Base-by-base conservation (phyloP, 2,329 filamentous ascomycete species). In the Metarhizium brunneum region DNA sequence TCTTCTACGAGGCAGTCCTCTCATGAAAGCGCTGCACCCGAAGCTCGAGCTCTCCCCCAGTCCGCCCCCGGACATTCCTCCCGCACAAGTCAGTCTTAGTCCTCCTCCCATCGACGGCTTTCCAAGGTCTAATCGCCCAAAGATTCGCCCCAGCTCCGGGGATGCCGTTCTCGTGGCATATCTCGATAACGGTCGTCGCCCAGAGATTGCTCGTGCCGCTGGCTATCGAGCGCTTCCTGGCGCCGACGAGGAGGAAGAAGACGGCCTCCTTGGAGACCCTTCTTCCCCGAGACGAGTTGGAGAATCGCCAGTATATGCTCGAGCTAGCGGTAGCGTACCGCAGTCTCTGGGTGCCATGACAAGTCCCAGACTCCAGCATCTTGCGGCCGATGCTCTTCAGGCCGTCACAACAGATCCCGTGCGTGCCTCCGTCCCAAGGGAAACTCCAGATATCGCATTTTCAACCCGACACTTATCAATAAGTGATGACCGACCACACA, bases 111-210 rank as follows among this genome's bases (percentile, higher is more conserved):
- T 57, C 64, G 63, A 63, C 65, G 61, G 62, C 76, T 63, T 78
- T 79, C 67, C 69, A 68, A 75, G 74, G 66, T 76, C 75, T 75
- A 71, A 74, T 76, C 72, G 70, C 60, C 73, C 67, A 64, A 83
- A 82, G 79, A 71, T 77, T 59, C 75, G 70, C 61, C 74, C 80
- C 47, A 82, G 73, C 63, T 80, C 81, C 66, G 82, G 80, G 63
- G 84, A 88, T 78, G 81, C 77, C 62, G 83, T 89, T 60, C 76
- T 92, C 68, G 78, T 92, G 59, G 71, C 74, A 56, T 76, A 78
- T 68, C 78, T 92, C 73, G 81, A 75, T 62, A 81, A 76, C 65
- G 82, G 84, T 64, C 83, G 83, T 65, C 76, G 76, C 61, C 83
- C 81, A 52, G 84, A 90, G 52, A 80, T 90, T 64, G 84, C 85